Base-by-base conservation (phyloP, 345 rosid species). In the Murraya koenigii region DNA sequence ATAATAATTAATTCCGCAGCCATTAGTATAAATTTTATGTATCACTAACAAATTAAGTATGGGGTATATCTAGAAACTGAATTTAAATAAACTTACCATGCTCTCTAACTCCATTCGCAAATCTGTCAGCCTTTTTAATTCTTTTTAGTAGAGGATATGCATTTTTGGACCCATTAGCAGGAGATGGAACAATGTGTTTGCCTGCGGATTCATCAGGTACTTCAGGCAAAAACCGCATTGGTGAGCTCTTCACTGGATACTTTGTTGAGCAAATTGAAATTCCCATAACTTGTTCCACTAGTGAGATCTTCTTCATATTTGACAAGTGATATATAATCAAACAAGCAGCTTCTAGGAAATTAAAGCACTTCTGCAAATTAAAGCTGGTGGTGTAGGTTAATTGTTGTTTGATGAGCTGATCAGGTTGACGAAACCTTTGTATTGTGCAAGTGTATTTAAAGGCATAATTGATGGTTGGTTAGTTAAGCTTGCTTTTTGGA, bases 31-130 rank as follows among this genome's bases (percentile, higher is more conserved):
- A 59, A 35, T 22, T n/a, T 5, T 3, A 58, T 23, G 61, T 1
- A 44, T 58, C 28, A 58, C 61, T n/a, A 22, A 8, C 61, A 58
- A n/a, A 58, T 23, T 58, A 22, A n/a, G 1, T 58, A n/a, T 13
- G n/a, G 23, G 26, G 61, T 0, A 8, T 58, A 58, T 22, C 61
- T 8, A 58, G 61, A 58, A 23, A 58, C 36, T 65, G 22, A 35
- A 65, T 23, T 30, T 3, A 30, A 49, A 17, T 52, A 17, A 38
- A 69, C 82, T 69, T 88, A 86, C 84, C 85, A 64, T 90, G 96
- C 77, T 91, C 93, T 64, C 88, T 78, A 56, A 76, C 69, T 33
- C 87, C 90, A 64, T 73, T 78, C 7, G 86, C 87, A 78, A 90
- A 87, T 52, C 84, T 85, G 44, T 86, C 76, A 1, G 85, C 82